Conservation (phyloP, 148 eudicot genomes). For the Drosera capensis region DNA sequence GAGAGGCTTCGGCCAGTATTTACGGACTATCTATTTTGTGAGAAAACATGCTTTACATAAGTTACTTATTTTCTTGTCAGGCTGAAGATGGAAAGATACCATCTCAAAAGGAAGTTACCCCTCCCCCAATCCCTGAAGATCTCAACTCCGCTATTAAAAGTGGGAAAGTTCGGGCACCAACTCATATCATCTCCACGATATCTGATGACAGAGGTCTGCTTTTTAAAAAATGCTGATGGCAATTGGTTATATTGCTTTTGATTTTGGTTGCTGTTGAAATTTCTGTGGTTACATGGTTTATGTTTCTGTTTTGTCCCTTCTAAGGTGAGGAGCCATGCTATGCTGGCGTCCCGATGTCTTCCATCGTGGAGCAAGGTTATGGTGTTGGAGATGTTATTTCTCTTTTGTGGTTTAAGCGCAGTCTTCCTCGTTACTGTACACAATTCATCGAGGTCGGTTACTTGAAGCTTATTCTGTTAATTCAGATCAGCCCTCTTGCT, state of each 20-base stretch:
- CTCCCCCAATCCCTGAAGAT: constrained; percentile 98
- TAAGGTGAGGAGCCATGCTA: constrained; percentile 94
- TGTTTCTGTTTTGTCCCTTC: constrained; percentile 4
- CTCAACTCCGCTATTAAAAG: constrained; percentile 78
- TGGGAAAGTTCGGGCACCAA: constrained; percentile 98
- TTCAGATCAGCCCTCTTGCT: neutral
- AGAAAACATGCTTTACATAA: neutral
- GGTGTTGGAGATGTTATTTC: constrained; percentile 99
- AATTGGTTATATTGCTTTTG: no score
- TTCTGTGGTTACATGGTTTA: no score
- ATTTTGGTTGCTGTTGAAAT: no score
- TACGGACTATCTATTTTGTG: no score
- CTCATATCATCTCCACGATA: constrained; percentile 94
- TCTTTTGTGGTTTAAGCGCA: constrained; percentile 94
- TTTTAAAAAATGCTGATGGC: no score
- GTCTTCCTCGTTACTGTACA: constrained; percentile 93
- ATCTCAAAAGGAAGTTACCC: constrained; percentile 72
- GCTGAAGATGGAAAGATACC: constrained; percentile 62
- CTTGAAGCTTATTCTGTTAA: neutral
- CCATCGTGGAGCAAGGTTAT: constrained; percentile 77
- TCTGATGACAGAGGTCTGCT: constrained; percentile 84
- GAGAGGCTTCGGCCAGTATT: no score
- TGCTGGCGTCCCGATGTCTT: constrained; percentile 96
- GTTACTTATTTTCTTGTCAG: constrained; percentile 15
- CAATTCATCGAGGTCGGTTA: constrained; percentile 77